phyloP scores from a whole-genome alignment of 2,329 filamentous ascomycete genomes.

The Colletotrichum echinochloae region DNA sequence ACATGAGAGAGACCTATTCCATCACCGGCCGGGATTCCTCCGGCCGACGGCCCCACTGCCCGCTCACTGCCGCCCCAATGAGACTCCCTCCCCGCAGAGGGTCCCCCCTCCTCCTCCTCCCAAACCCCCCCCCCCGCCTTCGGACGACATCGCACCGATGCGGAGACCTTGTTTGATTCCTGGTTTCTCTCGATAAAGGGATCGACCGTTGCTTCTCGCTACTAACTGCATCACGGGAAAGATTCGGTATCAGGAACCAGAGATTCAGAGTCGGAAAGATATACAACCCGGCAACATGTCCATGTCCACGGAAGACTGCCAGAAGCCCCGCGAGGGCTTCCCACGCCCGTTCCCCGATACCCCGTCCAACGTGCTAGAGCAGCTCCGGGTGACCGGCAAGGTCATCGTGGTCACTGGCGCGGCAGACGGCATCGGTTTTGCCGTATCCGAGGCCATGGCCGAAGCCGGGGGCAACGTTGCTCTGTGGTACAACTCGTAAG shows the following conservation, averaged over 20 bases:
- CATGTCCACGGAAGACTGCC: conserved; percentile 51
- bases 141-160: conserved; percentile 35
- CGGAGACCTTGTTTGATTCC: conserved; percentile 2
- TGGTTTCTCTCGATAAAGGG: background rate
- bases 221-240: background rate
- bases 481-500: conserved; percentile 51
- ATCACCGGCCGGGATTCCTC: conserved; percentile 15
- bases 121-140: conserved; percentile 28
- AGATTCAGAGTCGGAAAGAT: background rate
- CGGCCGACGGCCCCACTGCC: conserved; percentile 19
- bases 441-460: conserved; percentile 59
- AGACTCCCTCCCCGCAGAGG: too few species aligned
- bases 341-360: conserved; percentile 54
- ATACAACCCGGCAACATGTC: conserved; percentile 52
- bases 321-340: conserved; percentile 48
- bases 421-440: conserved; percentile 58
- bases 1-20: background rate
- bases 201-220: background rate
- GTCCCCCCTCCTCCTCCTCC: too few species aligned
- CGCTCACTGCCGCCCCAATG: conserved; percentile 31
- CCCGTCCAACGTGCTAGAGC: conserved; percentile 57
- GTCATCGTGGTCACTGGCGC: conserved; percentile 59
- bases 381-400: conserved; percentile 56
- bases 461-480: conserved; percentile 58
- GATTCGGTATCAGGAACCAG: too few species aligned